A percentile compares a stretch with the other conserved stretches of the same genome.
Evolutionary conservation across 1,139 yeast species (phyloP).

Genomic region (Geotrichum citri-aurantii): DNA sequence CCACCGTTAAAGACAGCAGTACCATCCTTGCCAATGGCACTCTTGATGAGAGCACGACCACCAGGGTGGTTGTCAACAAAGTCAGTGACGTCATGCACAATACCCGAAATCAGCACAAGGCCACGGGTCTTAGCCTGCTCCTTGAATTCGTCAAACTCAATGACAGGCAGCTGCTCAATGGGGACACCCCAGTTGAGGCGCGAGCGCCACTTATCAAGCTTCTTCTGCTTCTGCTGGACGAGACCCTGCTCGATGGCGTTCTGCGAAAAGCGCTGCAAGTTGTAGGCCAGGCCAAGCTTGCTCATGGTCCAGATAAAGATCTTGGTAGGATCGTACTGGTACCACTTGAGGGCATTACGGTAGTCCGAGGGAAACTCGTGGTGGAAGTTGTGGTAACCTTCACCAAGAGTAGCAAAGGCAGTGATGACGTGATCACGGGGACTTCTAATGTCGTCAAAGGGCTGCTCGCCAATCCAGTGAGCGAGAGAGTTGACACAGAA

Average conservation of each 20-base stretch:
- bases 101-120: slow-evolving; percentile 82
- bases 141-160: slow-evolving; percentile 81
- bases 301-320: slow-evolving; percentile 63
- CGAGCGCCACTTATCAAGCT: slow-evolving; percentile 72
- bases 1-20: slow-evolving; percentile 98
- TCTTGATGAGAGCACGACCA: slow-evolving; percentile 81
- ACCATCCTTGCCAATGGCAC: slow-evolving; percentile 93
- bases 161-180: slow-evolving; percentile 76
- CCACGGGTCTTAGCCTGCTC: slow-evolving; percentile 56
- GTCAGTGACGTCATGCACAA: slow-evolving; percentile 82
- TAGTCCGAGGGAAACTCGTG: slow-evolving; percentile 98
- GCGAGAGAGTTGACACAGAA: slow-evolving; percentile 98
- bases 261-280: slow-evolving; percentile 87
- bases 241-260: slow-evolving; percentile 96
- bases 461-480: slow-evolving; percentile 97
- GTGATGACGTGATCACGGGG: slow-evolving; percentile 95
- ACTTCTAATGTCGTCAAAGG: slow-evolving; percentile 95
- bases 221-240: slow-evolving; percentile 94
- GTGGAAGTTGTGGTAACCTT: slow-evolving; percentile 98
- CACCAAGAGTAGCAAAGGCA: slow-evolving; percentile 94
- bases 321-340: slow-evolving; percentile 98
- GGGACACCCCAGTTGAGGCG: slow-evolving; percentile 91
- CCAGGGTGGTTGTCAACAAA: slow-evolving; percentile 96
- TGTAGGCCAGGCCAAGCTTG: slow-evolving; percentile 79
- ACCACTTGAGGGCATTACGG: slow-evolving; percentile 97